Evolutionary conservation across 441 rosid genomes (phyloP), one percentile per base, ranked within the genome.

Genomic region (Dalechampia spathulata): DNA sequence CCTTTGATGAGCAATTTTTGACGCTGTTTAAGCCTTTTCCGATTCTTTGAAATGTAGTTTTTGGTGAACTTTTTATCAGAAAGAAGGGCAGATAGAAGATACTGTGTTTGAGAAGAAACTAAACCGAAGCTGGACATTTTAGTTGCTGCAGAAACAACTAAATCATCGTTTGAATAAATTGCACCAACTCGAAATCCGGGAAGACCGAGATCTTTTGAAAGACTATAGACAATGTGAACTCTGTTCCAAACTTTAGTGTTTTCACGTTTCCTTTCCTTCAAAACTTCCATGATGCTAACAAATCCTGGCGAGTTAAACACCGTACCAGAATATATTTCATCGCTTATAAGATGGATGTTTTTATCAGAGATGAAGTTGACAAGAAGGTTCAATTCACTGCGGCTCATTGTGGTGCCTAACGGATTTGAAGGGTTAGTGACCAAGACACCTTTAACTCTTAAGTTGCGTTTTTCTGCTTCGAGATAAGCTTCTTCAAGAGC

Each of bases 111-210:
- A 0, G 98, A 88, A 25, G 98, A 92, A 51, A 92, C 87, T 22
- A 88, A 82, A 57, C 98, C 98, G 43, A 92, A 92, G 67, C 98
- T 92, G 32, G 98, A 92, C 98, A 92, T 92, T 64, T 92, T 92
- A 1, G 98, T 92, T 4, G 98, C 96, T 0, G 98, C 85, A 0
- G 89, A 83, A 20, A 88, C 87, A 27, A 92, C 79, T 57, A 53
- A 59, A 50, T 78, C 75, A 17, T 92, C 85, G 75, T 83, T 85
- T 61, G 98, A 88, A 63, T 92, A 88, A 61, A 91, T 78, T 41
- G 94, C 95, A 43, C 96, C 98, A 23, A 91, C 98, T 25, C 98
- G 82, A 64, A 92, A 92, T 57, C 98, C 98, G 26, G 98, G 96
- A 1, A 92, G 89, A 3, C 96, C 98, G 7, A 92, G 74, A 65